Evolutionary conservation across 208 protist species (phyloP).

Genomic region (Crithidia acanthocephali): DNA sequence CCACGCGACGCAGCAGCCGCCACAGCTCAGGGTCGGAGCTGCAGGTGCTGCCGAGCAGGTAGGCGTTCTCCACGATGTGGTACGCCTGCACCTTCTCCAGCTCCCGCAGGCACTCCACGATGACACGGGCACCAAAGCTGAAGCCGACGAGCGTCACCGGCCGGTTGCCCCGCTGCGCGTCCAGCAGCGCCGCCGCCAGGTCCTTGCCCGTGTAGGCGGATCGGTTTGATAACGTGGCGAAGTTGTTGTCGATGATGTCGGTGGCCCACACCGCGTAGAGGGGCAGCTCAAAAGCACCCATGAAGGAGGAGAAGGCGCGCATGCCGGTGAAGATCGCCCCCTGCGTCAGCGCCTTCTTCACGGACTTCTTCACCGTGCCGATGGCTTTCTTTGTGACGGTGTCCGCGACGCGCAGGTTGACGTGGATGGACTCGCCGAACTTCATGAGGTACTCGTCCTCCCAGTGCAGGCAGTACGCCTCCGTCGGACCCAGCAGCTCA

Average conservation of each 20-base stretch:
- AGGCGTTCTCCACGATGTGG: slow-evolving; percentile 87
- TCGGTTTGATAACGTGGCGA: slow-evolving; percentile 72
- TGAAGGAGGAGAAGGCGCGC: slow-evolving; percentile 66
- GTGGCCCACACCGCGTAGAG: slow-evolving; percentile 80
- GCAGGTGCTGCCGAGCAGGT: slow-evolving; percentile 77
- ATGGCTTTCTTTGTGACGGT: slow-evolving; percentile 41
- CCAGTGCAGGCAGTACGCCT: slow-evolving; percentile 82
- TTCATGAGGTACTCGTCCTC: slow-evolving; percentile 68
- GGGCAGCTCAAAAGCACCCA: slow-evolving; percentile 70
- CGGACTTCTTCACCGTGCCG: slow-evolving; percentile 38
- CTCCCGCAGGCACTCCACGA: slow-evolving; percentile 82
- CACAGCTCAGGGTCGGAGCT: slow-evolving; percentile 59
- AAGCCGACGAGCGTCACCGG: slow-evolving; percentile 90
- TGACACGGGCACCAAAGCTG: slow-evolving; percentile 83
- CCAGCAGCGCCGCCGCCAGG: slow-evolving; percentile 73
- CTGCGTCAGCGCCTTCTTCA: slow-evolving; percentile 57
- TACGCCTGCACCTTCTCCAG: slow-evolving; percentile 59
- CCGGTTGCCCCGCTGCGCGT: slow-evolving; percentile 62
- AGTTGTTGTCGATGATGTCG: slow-evolving; percentile 88
- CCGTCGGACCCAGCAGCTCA: slow-evolving; percentile 44
- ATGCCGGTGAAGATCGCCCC: slow-evolving; percentile 73
- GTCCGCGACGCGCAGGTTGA: slow-evolving; percentile 57
- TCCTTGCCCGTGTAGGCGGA: slow-evolving; percentile 78
- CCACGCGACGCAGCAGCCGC: slow-evolving; percentile 61
- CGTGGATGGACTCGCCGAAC: slow-evolving; percentile 72